Conservation (phyloP, 495 filamentous ascomycete species). For the Oleoguttula mirabilis region DNA sequence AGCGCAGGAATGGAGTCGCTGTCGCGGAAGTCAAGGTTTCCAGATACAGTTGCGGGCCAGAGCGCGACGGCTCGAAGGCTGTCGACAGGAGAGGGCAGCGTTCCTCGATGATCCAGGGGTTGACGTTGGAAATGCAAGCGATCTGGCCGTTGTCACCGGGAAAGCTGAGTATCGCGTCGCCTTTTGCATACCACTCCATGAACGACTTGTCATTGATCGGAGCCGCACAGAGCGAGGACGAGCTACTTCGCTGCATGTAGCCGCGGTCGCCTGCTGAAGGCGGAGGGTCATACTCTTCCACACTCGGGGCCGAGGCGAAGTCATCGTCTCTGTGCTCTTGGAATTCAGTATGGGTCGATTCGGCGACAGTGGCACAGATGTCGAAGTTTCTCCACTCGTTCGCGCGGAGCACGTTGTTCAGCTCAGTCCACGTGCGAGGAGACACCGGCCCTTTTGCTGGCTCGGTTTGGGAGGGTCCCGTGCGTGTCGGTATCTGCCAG, state of each 20-base stretch:
- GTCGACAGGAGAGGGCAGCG: conserved; percentile 23
- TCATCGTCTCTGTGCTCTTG: conserved; percentile 3
- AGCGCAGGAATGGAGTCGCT: conserved; percentile 22
- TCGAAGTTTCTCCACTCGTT: too few species aligned
- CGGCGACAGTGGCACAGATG: too few species aligned
- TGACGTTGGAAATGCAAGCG: conserved; percentile 17
- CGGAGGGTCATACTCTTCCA: conserved; percentile 9
- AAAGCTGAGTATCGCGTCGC: conserved; percentile 20
- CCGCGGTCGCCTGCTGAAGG: neutral
- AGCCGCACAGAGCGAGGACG: conserved; percentile 5
- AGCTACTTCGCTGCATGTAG: neutral
- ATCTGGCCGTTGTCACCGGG: conserved; percentile 14
- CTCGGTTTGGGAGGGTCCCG: too few species aligned
- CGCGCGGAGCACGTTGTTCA: neutral
- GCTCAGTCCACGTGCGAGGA: neutral
- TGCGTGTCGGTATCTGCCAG: too few species aligned
- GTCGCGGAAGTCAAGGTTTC: conserved; percentile 9
- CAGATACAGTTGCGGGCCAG: conserved; percentile 17
- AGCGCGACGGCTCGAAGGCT: conserved; percentile 24
- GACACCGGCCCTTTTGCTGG: too few species aligned
- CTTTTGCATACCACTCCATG: conserved; percentile 8
- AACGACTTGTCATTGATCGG: conserved; percentile 5
- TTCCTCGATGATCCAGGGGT: conserved; percentile 14
- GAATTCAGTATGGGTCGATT: conserved; percentile 5
- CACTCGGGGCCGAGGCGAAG: neutral